These are phyloP conservation scores for Cupressus sempervirens DNA, from an alignment of 75 land plant species.

Conservation along the genomic window DNA sequence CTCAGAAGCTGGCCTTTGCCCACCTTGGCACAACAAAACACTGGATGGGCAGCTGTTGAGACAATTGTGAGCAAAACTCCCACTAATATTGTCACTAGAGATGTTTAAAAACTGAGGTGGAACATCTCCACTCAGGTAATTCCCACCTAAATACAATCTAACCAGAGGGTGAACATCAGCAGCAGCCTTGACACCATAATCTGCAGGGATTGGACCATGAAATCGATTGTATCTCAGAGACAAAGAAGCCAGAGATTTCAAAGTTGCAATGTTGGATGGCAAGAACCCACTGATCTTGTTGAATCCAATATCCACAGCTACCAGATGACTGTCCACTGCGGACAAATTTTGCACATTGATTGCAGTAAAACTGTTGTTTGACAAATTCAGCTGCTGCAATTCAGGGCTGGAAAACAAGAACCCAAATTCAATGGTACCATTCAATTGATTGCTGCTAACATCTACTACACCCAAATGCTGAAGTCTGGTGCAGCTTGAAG, in stretches of 20 bases:
- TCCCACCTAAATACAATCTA: conserved; percentile 51
- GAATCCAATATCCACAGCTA: conserved; percentile 62
- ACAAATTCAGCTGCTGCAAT: conserved; percentile 53
- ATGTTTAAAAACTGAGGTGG: conserved; percentile 31
- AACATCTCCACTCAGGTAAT: conserved; percentile 47
- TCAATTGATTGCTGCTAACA: conserved; percentile 29
- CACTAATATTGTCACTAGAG: conserved; percentile 17
- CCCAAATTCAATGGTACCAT: conserved; percentile 28
- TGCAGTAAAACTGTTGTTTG: conserved; percentile 47
- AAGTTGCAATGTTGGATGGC: conserved; percentile 36
- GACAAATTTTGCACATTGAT: conserved; percentile 23
- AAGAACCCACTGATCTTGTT: conserved; percentile 43
- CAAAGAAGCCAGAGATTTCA: conserved; percentile 38
- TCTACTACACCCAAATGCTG: conserved; percentile 16
- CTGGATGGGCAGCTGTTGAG: conserved; percentile 36
- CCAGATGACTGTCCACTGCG: conserved; percentile 17
- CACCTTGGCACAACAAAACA: conserved; percentile 21
- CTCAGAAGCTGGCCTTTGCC: conserved; percentile 12
- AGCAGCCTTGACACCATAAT: conserved; percentile 27
- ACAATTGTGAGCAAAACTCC: conserved; percentile 60
- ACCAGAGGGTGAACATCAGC: conserved; percentile 17
- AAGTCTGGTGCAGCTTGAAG: conserved; percentile 1
- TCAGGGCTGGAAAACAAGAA: conserved; percentile 47
- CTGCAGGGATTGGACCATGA: conserved; percentile 49
- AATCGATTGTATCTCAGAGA: conserved; percentile 55